A percentile compares a stretch with the other conserved stretches of the same genome.
These are phyloP conservation scores for Aspergillus ellipticus DNA, from an alignment of 495 filamentous ascomycete genomes.

Conservation along the genomic window DNA sequence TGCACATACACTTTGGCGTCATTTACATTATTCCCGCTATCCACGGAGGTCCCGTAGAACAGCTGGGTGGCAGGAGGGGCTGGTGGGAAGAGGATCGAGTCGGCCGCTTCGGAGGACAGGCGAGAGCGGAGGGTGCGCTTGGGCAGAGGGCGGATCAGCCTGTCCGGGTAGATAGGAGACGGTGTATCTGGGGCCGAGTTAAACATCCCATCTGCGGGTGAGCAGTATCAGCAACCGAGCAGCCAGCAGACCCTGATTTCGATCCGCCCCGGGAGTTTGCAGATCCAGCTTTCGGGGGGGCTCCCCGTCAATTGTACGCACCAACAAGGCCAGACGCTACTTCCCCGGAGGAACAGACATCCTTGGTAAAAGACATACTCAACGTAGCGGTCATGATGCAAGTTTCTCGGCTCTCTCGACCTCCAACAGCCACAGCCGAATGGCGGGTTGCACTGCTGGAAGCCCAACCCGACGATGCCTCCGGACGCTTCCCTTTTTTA, in stretches of 20 bases:
- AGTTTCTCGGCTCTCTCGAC: constrained; percentile 27
- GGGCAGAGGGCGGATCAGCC: constrained; percentile 90
- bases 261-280: constrained; percentile 9
- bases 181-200: constrained; percentile 65
- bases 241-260: constrained; percentile 25
- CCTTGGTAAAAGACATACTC: constrained; percentile 42
- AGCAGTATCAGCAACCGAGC: constrained; percentile 42
- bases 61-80: constrained; percentile 62
- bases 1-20: constrained; percentile 46
- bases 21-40: constrained; percentile 36
- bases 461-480: constrained; percentile 11
- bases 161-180: constrained; percentile 75
- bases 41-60: constrained; percentile 69
- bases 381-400: constrained; percentile 48
- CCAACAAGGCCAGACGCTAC: constrained; percentile 9
- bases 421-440: constrained; percentile 31
- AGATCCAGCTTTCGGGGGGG: constrained; percentile 7
- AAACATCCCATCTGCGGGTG: constrained; percentile 46
- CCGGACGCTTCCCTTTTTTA: background rate
- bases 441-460: constrained; percentile 10
- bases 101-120: constrained; percentile 77
- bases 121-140: constrained; percentile 81
- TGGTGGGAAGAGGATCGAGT: constrained; percentile 76
- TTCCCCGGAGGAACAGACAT: constrained; percentile 16
- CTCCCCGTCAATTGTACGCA: constrained; percentile 7